Evolutionary conservation across 768 basidiomycete genomes (phyloP), one percentile per base, ranked within the genome.

Genomic region (Rhizopogon sp.): DNA sequence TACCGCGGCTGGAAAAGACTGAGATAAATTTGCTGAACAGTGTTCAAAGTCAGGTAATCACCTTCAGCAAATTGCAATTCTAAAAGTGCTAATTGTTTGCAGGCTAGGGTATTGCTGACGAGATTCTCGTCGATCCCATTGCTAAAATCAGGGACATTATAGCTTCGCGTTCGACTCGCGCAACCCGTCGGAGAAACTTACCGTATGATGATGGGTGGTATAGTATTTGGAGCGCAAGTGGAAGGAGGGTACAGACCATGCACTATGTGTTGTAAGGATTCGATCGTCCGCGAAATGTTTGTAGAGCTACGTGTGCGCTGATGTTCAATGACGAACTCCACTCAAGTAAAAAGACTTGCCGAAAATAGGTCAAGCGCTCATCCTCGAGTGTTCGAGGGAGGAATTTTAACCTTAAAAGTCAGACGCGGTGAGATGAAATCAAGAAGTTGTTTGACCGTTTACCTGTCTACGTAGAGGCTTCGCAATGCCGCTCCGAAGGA

Each of bases 271-370:
- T 87, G 84, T 16, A 90, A 69, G 0, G 84, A 84, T 60, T 91
- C 87, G 14, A 85, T 82, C 5, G 89, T 91, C 35, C 90, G 76
- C 0, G 88, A 81, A 66, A 93, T 81, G 62, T 88, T 87, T 2
- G 90, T 93, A 14, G 82, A 86, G 45, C 85, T 84, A 49, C 8
- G 54, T 28, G 53, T 25, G 40, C 6, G 39, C 35, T 11, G 3
- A 7, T 29, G 52, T 45, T 55, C 25, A 29, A 33, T 28, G 6
- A 29, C 55, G 7, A n/a, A 3, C 28, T 37, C 42, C 6, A 20
- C 40, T 1, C 16, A 45, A 3, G n/a, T 1, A 22, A 10, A 47
- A n/a, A n/a, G 6, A 55, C 55, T 45, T 51, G 82, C 77, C 87
- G 75, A 59, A 89, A 85, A 66, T 88, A 89, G 25, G 76, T 75